Evolutionary conservation across 768 basidiomycete genomes (phyloP), one percentile per base, ranked within the genome.

Genomic region (Russula earlei): DNA sequence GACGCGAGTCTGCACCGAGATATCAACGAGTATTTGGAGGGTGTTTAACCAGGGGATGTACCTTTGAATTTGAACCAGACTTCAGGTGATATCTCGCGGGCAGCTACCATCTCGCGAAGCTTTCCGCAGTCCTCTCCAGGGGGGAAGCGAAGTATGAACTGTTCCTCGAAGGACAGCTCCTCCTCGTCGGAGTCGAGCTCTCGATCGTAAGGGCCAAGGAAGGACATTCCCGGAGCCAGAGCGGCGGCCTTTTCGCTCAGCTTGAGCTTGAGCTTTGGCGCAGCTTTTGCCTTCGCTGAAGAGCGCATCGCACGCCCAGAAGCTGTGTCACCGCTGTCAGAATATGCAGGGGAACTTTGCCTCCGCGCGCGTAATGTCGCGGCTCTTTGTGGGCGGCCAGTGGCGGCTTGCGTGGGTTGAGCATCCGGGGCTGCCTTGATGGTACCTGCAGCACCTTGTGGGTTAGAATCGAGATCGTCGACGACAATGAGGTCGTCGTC

Each of bases 61-160:
- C 93, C 93, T 73, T 96, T 91, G 69, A 99, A 98, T 72, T 95
- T 96, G 79, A 99, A 94, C 89, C 92, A 97, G 12, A 71, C 83
- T 63, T 94, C 94, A 63, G 84, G 83, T 12, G 79, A 67, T 6
- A 91, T 74, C 66, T 94, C 91, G 59, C 91, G 78, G 48, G 83
- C 71, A 49, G 82, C 78, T 33, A 93, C 83, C 79, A 88, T 85
- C 74, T 91, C 90, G 68, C 81, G 80, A 57, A 95, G 65, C 64
- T 75, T 83, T 37, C 91, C 86, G 54, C 82, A 81, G 62, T 91
- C 88, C 59, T 87, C 85, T 2, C 90, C 90, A 9, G 85, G 80
- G 0, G 90, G 91, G 76, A 98, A 82, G 27, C 94, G 71, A 31
- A 99, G 73, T 52, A 99, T 84, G 66, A 98, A 98, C 65, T 97